Evolutionary conservation across 2,329 filamentous ascomycete species (phyloP), one percentile per base, ranked within the genome.

Genomic region (Trichoderma lentiforme): DNA sequence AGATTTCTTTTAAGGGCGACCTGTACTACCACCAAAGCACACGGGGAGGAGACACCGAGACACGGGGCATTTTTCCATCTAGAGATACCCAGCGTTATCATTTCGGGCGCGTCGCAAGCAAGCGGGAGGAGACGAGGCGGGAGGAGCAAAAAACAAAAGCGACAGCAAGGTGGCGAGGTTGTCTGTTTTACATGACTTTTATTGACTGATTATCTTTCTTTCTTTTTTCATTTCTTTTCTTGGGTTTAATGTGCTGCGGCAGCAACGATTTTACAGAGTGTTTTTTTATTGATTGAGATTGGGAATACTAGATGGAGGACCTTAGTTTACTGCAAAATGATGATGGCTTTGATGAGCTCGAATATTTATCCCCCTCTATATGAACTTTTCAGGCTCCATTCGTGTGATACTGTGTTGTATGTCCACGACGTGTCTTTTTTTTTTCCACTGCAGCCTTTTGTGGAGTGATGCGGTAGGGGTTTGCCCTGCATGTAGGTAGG

Each of bases 81-180:
- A 76, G 77, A 80, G 80, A 81, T 81, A 81, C 80, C 80, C 80
- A 78, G 74, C 75, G 74, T 76, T 74, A 71, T 71, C 68, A 73
- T 73, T 73, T 73, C 32, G 57, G 63, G 72, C 68, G 69, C 62
- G 72, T 71, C 72, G 68, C 67, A 11, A 73, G 39, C 57, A 57
- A 67, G 61, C 56, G 67, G 21, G 51, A 18, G 56, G 24, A 57
- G 26, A 56, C 28, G 28, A 36, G 28, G 51, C 3, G 43, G 32
- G 58, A 26, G n/a, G 56, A n/a, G 58, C 15, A 18, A 36, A 51
- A 34, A 69, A 69, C n/a, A 69, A 61, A 61, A 24, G 66, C 66
- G 66, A 51, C 66, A 39, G 57, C 66, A 39, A 64, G 71, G 71
- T 72, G 66, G 66, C 47, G 60, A 65, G 71, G 66, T 70, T 64